Percentiles rank a stretch among this genome's conserved stretches.
These are phyloP conservation scores for Sugiyamaella americana DNA, from an alignment of 805 yeast species.

Conservation along the genomic window DNA sequence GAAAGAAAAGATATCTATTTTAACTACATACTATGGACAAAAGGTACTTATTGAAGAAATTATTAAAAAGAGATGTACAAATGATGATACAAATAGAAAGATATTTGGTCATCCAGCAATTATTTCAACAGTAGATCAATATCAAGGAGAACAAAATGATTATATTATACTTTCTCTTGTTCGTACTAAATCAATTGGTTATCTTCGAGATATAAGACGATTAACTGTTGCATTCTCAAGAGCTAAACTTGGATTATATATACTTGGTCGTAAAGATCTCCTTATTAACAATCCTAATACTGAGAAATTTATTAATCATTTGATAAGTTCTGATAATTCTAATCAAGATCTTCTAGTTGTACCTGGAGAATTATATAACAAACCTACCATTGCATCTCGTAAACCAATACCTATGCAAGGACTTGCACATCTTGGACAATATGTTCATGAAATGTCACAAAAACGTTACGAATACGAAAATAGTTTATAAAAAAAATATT, in stretches of 20 bases:
- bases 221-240: slow-evolving; percentile 28
- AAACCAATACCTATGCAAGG: slow-evolving; percentile 26
- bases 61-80: slow-evolving; percentile 27
- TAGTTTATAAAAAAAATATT: too few species aligned
- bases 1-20: slow-evolving; percentile 34
- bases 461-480: slow-evolving; percentile 19
- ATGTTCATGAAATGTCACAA: slow-evolving; percentile 32
- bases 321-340: not conserved
- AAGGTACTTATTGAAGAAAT: slow-evolving; percentile 39
- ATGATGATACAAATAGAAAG: slow-evolving; percentile 7
- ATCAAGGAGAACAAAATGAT: slow-evolving; percentile 24
- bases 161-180: slow-evolving; percentile 35
- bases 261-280: slow-evolving; percentile 24
- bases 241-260: slow-evolving; percentile 34
- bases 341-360: slow-evolving; percentile 22
- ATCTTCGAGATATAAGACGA: slow-evolving; percentile 22
- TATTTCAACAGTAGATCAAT: slow-evolving; percentile 24
- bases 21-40: slow-evolving; percentile 40
- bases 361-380: slow-evolving; percentile 30
- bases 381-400: slow-evolving; percentile 6
- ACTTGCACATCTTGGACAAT: slow-evolving; percentile 29
- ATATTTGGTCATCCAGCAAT: slow-evolving; percentile 31
- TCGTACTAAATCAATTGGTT: slow-evolving; percentile 28
- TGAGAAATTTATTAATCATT: not conserved
- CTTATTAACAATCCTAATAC: not conserved